Evolutionary conservation across 1,139 yeast genomes (phyloP), one percentile per base, ranked within the genome.

Genomic region (Pneumocystis canis): DNA sequence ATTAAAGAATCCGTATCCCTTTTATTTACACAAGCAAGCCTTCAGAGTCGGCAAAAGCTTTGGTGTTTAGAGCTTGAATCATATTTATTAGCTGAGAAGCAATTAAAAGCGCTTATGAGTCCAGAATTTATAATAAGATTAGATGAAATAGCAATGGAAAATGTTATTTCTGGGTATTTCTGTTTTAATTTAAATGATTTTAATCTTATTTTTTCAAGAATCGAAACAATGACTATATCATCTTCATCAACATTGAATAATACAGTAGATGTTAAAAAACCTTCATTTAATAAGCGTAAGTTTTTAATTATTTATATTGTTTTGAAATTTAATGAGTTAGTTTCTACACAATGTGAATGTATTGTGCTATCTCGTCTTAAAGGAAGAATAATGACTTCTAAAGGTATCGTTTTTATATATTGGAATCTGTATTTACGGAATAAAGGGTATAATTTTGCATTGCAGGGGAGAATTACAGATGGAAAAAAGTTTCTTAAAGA

Each of bases 401-500:
- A 47, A 28, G 54, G 54, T 47, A 47, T 20, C 11, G 5, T 47
- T 47, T 47, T 25, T 25, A 9, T 47, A 25, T 14, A 25, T 47
- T n/a, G 16, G 11, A 47, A 47, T 25, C 25, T 47, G 25, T 47
- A 11, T n/a, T 47, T 25, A 47, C 25, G 20, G 3, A 47, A 25
- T 47, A 25, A 47, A 47, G 54, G 54, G n/a, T 47, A 47, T 25
- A 47, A 47, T 47, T 47, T 47, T 47, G 54, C 54, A 47, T 47
- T 47, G 25, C 54, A 47, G 6, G 54, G 54, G 7, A 47, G 25
- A 47, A 47, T 47, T 25, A 25, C 28, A 25, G 54, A 47, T 47
- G 54, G 54, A 47, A 47, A 47, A 6, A 47, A 47, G 30, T 47
- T 47, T 47, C 25, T 47, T 30, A 47, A 47, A 47, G 54, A 47